These are phyloP conservation scores for Hymenoscyphus repandus DNA, from an alignment of 2,329 filamentous ascomycete genomes.

Conservation along the genomic window DNA sequence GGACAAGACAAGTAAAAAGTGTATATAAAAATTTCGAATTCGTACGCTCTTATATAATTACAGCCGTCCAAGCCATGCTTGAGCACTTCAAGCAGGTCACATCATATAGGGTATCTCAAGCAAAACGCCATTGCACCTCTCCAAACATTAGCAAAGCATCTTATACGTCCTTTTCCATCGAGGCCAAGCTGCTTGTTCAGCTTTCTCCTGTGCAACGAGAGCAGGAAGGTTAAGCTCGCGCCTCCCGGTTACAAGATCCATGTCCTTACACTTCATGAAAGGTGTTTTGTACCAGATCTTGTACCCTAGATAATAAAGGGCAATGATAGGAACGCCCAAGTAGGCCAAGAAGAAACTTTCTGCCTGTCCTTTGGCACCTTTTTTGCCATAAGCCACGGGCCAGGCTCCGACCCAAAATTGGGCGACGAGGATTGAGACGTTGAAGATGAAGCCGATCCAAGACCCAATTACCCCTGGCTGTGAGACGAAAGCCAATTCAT, in stretches of 20 bases:
- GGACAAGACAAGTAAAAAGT: too few species aligned
- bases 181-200: conserved; percentile 68
- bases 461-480: conserved; percentile 77
- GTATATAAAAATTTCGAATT: too few species aligned
- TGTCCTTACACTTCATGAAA: conserved; percentile 63
- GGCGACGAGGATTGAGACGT: conserved; percentile 68
- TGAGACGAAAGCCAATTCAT: conserved; percentile 75
- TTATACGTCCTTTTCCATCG: conserved; percentile 73
- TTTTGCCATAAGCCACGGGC: conserved; percentile 55
- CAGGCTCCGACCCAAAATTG: conserved; percentile 87
- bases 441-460: conserved; percentile 73
- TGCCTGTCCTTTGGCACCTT: conserved; percentile 42
- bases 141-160: conserved; percentile 53
- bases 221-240: conserved; percentile 78
- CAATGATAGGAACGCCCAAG: conserved; percentile 63
- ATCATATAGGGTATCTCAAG: neutral
- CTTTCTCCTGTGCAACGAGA: conserved; percentile 72
- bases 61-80: too few species aligned
- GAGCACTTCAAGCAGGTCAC: neutral
- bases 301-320: conserved; percentile 65
- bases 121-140: neutral
- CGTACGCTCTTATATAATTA: too few species aligned
- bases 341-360: conserved; percentile 70
- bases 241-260: conserved; percentile 83
- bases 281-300: conserved; percentile 69